These are phyloP conservation scores for Dimargaris xerosporica DNA, from an alignment of 192 early-diverging fungal species.

Conservation along the genomic window DNA sequence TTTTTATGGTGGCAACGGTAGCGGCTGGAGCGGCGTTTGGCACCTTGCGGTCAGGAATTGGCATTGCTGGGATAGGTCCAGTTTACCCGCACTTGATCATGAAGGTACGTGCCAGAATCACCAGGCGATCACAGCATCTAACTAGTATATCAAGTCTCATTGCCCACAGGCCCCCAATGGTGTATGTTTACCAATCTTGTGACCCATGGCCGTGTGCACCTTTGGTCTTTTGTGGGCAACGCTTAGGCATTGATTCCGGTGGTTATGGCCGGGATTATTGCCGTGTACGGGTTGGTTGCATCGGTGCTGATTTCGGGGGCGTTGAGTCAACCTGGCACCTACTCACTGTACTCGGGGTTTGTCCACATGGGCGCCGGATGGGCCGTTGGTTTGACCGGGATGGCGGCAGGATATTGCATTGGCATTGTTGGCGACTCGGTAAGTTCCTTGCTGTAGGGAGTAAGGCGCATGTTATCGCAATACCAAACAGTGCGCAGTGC, in stretches of 20 bases:
- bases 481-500: too few relatives aligned
- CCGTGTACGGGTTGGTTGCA: constrained; percentile 94
- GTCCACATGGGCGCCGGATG: constrained; percentile 89
- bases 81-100: constrained; percentile 84
- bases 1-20: too few relatives aligned
- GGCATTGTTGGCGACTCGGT: constrained; percentile 95
- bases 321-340: constrained; percentile 22
- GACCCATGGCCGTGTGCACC: background rate
- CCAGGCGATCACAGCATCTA: too few relatives aligned
- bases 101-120: constrained; percentile 29
- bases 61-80: constrained; percentile 87
- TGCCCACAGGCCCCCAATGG: background rate
- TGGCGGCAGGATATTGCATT: constrained; percentile 94
- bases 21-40: constrained; percentile 95
- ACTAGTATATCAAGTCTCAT: too few relatives aligned
- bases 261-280: constrained; percentile 98
- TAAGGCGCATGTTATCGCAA: too few relatives aligned
- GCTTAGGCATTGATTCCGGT: constrained; percentile 75
- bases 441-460: too few relatives aligned
- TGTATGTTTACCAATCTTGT: constrained; percentile 3
- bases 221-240: too few relatives aligned
- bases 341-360: constrained; percentile 49
- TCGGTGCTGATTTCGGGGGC: constrained; percentile 76
- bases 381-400: constrained; percentile 73
- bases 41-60: constrained; percentile 92